Percentiles rank a stretch among this genome's conserved stretches.
phyloP scores from a whole-genome alignment of 805 yeast genomes.

The Candida morakotiae region DNA sequence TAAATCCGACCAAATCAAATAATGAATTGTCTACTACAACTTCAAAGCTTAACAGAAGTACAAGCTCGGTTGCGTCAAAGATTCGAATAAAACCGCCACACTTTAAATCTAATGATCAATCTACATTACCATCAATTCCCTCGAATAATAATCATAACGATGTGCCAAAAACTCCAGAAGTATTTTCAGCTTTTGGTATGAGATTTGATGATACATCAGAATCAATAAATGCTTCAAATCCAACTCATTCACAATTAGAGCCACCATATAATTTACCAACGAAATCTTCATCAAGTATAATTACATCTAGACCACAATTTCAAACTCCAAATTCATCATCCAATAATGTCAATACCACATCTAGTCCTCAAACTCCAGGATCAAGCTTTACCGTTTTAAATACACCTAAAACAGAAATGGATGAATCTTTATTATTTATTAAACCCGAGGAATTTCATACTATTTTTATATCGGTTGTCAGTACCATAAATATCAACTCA shows the following conservation, averaged over 20 bases:
- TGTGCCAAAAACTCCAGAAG: slow-evolving; percentile 9
- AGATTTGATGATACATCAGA: neutral
- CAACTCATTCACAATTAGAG: slow-evolving; percentile 4
- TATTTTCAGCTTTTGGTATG: neutral
- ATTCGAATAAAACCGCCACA: slow-evolving; percentile 9
- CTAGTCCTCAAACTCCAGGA: slow-evolving; percentile 18
- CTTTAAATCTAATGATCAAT: slow-evolving; percentile 1
- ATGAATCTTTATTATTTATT: slow-evolving; percentile 48
- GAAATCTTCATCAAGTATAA: neutral
- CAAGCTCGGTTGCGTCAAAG: slow-evolving; percentile 9
- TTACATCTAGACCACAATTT: slow-evolving; percentile 3
- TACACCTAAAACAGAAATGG: slow-evolving; percentile 26
- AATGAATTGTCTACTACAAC: neutral
- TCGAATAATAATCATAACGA: slow-evolving; percentile 5
- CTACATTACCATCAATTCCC: neutral
- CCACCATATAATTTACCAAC: slow-evolving; percentile 7
- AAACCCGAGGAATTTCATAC: slow-evolving; percentile 58
- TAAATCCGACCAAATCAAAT: neutral
- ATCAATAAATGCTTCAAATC: neutral
- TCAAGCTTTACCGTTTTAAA: slow-evolving; percentile 19
- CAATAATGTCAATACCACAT: neutral
- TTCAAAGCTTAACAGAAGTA: slow-evolving; percentile 6
- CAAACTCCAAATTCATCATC: slow-evolving; percentile 6
- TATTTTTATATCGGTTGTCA: slow-evolving; percentile 43
- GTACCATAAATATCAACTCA: slow-evolving; percentile 38